Evolutionary conservation across 2,329 filamentous ascomycete genomes (phyloP).

Genomic region (Pestalotiopsis sp.): DNA sequence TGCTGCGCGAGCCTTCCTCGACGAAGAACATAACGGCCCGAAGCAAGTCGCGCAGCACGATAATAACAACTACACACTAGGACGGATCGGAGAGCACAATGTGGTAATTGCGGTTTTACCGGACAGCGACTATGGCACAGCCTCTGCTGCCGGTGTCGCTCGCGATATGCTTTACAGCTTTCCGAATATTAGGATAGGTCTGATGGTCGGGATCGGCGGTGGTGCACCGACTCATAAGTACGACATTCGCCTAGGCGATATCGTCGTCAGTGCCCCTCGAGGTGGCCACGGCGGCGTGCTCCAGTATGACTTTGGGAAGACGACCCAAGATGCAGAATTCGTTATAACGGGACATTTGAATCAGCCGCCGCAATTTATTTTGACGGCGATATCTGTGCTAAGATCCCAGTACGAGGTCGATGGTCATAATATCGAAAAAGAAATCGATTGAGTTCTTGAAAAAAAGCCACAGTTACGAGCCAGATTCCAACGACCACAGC

Average conservation of each 20-base stretch:
- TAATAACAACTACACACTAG: neutral
- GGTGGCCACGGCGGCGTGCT: constrained; percentile 24
- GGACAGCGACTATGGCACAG: neutral
- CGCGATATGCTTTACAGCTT: constrained; percentile 30
- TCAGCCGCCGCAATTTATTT: constrained; percentile 5
- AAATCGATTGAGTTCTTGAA: constrained; percentile 28
- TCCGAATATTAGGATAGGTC: constrained; percentile 23
- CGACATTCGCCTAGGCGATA: constrained; percentile 33
- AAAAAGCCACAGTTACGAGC: constrained; percentile 20
- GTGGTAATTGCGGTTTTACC: neutral
- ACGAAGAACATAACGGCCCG: neutral
- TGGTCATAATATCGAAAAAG: constrained; percentile 28
- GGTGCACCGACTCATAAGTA: constrained; percentile 28
- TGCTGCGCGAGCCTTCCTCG: too few relatives aligned
- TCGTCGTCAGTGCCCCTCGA: constrained; percentile 28
- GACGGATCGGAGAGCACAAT: neutral
- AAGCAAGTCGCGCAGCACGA: neutral
- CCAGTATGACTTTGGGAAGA: constrained; percentile 33
- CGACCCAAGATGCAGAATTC: constrained; percentile 21
- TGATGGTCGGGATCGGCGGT: constrained; percentile 35
- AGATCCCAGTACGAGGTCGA: constrained; percentile 17
- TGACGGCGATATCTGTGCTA: constrained; percentile 24
- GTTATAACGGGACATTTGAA: constrained; percentile 13
- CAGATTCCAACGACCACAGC: constrained; percentile 26
- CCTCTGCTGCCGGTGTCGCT: neutral